A percentile compares a stretch with the other conserved stretches of the same genome.
phyloP scores from a whole-genome alignment of 148 eudicot species.

The Chenopodium berlandieri region DNA sequence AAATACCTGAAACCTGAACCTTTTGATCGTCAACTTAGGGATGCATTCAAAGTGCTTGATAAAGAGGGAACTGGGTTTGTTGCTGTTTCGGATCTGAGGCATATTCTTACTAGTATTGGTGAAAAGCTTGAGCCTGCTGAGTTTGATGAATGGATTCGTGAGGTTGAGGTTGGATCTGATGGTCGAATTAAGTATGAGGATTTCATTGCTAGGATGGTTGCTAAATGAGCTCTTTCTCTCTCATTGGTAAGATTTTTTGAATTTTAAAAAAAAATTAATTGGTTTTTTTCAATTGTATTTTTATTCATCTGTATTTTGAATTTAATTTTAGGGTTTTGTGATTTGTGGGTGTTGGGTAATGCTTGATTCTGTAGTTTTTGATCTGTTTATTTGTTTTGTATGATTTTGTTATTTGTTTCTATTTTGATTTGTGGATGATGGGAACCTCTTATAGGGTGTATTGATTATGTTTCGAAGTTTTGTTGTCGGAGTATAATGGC shows the following conservation, averaged over 20 bases:
- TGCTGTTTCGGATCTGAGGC: conserved; percentile 81
- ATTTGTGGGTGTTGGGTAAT: neutral
- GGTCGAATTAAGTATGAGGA: conserved; percentile 78
- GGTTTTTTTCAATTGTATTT: neutral
- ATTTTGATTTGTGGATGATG: no score
- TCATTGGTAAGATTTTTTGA: neutral
- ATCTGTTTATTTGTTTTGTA: neutral
- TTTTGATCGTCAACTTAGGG: conserved; percentile 80
- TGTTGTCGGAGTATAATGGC: no score
- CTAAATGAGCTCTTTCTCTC: neutral
- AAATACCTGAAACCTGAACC: conserved; percentile 90
- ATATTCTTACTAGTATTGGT: conserved; percentile 81
- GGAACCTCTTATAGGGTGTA: no score
- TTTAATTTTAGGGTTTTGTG: neutral
- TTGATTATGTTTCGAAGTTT: no score
- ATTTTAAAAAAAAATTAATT: no score
- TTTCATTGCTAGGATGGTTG: conserved; percentile 19
- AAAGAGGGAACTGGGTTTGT: conserved; percentile 83
- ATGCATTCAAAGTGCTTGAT: conserved; percentile 88
- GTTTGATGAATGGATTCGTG: conserved; percentile 99
- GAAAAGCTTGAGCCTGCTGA: conserved; percentile 92
- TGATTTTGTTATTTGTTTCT: neutral
- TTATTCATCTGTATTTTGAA: neutral
- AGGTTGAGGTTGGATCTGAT: conserved; percentile 88
- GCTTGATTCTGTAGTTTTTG: no score